Base-by-base conservation (phyloP, 805 yeast genomes). In the Hemisphaericaspora nanyangensis region DNA sequence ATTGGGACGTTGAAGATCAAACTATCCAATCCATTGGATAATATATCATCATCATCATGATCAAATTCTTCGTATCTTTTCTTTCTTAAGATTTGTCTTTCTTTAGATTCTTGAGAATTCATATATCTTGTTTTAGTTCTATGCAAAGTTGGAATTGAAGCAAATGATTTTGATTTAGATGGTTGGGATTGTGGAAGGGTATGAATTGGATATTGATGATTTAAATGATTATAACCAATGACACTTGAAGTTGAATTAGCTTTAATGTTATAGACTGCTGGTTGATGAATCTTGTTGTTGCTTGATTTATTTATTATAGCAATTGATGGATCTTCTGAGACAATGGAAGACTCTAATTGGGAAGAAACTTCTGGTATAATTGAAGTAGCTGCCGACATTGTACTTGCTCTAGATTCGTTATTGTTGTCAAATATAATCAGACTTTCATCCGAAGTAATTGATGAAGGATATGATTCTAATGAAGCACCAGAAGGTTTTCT, bases 1-100 rank as follows among this genome's bases (percentile, higher is more conserved):
- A 69, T 60, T 1, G 74, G 74, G 15, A 69, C 74, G 43, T 69
- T 69, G 46, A 69, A 68, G 10, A 66, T 68, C 34, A 68, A 51
- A 25, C 41, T 35, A 37, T 64, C 68, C 35, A 66, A 45, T 44
- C 67, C 72, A 42, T 61, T 60, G 10, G 58, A 44, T 22, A 65
- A 45, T 19, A 67, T 60, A 26, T 63, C 69, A 35, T 67, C 73
- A 37, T 66, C 72, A 44, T 59, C 57, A n/a, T n/a, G n/a, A 34
- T 65, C 67, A 45, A 63, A 56, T 15, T 68, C 72, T 37, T 68
- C 74, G 42, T 66, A 68, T 25, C 51, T 50, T 45, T 68, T 61
- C 46, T 67, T 68, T 10, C 71, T 54, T 17, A 60, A 47, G 38
- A 55, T 56, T 46, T 61, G 55, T 33, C 74, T 49, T 35, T 60